phyloP scores from a whole-genome alignment of 2,329 filamentous ascomycete species.

The Pyrenophora graminea region DNA sequence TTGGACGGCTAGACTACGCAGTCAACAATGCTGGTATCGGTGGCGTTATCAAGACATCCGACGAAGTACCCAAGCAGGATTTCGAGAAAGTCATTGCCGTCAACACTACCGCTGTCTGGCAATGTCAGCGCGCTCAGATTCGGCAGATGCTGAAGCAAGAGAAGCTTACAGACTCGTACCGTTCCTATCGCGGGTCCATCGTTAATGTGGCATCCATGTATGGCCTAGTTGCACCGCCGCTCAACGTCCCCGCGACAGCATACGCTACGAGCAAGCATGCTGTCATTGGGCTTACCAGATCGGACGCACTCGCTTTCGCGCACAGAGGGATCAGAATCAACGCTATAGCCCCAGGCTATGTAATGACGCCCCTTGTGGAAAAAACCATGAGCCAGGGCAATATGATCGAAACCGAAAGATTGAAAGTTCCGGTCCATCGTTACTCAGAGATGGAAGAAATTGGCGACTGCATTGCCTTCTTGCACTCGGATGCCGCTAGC shows the following conservation, averaged over 20 bases:
- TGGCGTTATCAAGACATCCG: conserved; percentile 50
- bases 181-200: conserved; percentile 55
- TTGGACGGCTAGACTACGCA: conserved; percentile 60
- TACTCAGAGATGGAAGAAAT: conserved; percentile 65
- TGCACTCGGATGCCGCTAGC: conserved; percentile 71
- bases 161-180: conserved; percentile 28
- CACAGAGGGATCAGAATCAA: conserved; percentile 61
- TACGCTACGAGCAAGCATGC: conserved; percentile 61
- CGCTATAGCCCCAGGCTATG: conserved; percentile 61
- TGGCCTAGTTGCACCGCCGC: conserved; percentile 50
- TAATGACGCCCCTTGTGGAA: conserved; percentile 49
- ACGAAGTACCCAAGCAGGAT: conserved; percentile 53
- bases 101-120: conserved; percentile 62
- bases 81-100: conserved; percentile 58
- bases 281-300: conserved; percentile 59
- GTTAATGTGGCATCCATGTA: conserved; percentile 61
- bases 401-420: conserved; percentile 43
- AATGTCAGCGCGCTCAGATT: conserved; percentile 61
- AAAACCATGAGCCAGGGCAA: conserved; percentile 28
- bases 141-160: conserved; percentile 58
- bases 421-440: conserved; percentile 53
- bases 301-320: conserved; percentile 60
- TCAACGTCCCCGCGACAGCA: conserved; percentile 48
- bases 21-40: conserved; percentile 61
- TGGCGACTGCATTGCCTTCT: conserved; percentile 70